A percentile compares a stretch with the other conserved stretches of the same genome.
These are phyloP conservation scores for Malus asiatica DNA, from an alignment of 306 rosid species.

Conservation along the genomic window DNA sequence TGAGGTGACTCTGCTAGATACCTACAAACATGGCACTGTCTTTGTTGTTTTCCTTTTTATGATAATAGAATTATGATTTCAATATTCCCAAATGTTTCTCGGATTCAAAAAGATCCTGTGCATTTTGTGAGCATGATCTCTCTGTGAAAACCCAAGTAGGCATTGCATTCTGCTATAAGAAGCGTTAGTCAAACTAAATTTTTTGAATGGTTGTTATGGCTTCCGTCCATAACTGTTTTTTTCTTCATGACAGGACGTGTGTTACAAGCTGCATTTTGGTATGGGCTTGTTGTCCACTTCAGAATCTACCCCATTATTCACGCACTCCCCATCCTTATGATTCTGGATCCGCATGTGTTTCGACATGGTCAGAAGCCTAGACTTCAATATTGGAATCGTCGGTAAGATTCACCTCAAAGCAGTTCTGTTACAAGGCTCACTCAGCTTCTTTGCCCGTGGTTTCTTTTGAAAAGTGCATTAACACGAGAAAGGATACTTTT, in stretches of 20 bases:
- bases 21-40: not conserved
- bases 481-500: constrained; percentile 63
- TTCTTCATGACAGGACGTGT: constrained; percentile 49
- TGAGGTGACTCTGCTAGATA: not conserved
- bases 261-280: constrained; percentile 94
- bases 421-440: constrained; percentile 13
- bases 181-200: not conserved
- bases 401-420: constrained; percentile 29
- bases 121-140: not conserved
- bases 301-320: constrained; percentile 85
- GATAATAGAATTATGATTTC: not conserved
- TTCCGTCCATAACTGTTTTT: not conserved
- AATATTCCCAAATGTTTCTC: not conserved
- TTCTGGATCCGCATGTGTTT: constrained; percentile 70
- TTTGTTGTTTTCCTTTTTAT: not conserved
- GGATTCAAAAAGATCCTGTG: not conserved
- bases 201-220: not conserved
- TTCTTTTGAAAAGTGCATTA: constrained; percentile 39
- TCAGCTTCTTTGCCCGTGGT: constrained; percentile 21
- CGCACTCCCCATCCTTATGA: constrained; percentile 64
- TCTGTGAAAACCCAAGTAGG: not conserved
- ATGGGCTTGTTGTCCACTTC: constrained; percentile 88
- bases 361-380: constrained; percentile 49
- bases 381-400: constrained; percentile 54
- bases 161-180: not conserved